Percentiles rank a stretch among this genome's conserved stretches.
Conservation (phyloP, 345 rosid genomes). For the Gossypium thurberi region DNA sequence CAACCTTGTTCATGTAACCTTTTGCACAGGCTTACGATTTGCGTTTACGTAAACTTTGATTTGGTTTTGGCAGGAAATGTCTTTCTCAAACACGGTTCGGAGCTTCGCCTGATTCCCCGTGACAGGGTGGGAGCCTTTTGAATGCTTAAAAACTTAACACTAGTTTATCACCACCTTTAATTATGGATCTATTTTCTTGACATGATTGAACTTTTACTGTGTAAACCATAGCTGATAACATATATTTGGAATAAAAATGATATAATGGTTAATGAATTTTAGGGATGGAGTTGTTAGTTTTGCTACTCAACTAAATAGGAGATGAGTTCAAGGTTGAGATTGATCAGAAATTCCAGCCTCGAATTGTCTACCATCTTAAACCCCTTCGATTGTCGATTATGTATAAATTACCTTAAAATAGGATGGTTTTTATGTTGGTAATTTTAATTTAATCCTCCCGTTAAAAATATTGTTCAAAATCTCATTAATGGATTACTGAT, state of each 20-base stretch:
- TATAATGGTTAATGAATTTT: not conserved
- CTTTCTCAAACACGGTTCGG: slow-evolving; percentile 94
- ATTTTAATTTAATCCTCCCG: no score
- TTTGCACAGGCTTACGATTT: not conserved
- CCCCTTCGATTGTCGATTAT: no score
- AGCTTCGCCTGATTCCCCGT: slow-evolving; percentile 89
- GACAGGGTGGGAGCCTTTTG: slow-evolving; percentile 77
- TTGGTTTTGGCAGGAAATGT: slow-evolving; percentile 61
- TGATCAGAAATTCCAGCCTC: no score
- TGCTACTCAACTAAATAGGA: not conserved
- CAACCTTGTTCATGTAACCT: not conserved
- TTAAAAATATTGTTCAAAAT: no score
- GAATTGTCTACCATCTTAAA: no score
- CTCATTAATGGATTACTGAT: no score
- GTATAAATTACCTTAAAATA: no score
- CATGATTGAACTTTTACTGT: not conserved
- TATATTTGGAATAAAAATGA: not conserved
- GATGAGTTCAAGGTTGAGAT: not conserved
- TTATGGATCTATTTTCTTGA: not conserved
- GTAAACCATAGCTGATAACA: not conserved
- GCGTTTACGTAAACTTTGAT: not conserved
- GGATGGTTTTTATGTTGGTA: no score
- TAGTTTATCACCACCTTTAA: not conserved
- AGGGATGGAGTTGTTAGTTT: not conserved
- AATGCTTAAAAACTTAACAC: not conserved